Conservation (phyloP, 139 green algal species). For the Asterochloris erici region DNA sequence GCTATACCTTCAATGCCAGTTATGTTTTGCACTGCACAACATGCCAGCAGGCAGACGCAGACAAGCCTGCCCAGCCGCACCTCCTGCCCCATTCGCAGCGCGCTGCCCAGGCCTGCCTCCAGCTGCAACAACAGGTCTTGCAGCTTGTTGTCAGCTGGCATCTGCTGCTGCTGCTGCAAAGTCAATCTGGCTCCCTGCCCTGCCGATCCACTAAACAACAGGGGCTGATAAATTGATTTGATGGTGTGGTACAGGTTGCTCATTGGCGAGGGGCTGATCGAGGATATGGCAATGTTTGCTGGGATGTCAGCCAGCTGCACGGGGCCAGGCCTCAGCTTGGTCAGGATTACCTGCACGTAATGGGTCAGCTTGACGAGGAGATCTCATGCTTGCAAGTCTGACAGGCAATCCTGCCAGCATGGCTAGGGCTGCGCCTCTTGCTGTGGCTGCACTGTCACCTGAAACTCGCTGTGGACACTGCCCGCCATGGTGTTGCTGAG, state of each 20-base stretch:
- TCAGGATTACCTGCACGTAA: slow-evolving; percentile 42
- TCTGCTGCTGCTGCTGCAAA: too few species aligned
- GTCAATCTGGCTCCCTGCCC: background rate
- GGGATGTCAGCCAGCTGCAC: slow-evolving; percentile 40
- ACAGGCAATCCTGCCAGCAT: too few species aligned
- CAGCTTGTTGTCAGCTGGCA: slow-evolving; percentile 34
- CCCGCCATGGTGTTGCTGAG: too few species aligned
- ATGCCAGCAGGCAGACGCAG: background rate
- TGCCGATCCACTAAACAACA: slow-evolving; percentile 26
- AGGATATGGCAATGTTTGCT: slow-evolving; percentile 41
- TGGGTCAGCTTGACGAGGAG: too few species aligned
- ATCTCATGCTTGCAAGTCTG: too few species aligned
- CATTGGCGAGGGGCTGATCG: slow-evolving; percentile 42
- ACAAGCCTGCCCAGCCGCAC: background rate
- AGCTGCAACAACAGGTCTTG: slow-evolving; percentile 54
- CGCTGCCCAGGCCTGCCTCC: slow-evolving; percentile 49
- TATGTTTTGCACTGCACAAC: background rate
- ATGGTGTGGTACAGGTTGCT: slow-evolving; percentile 55
- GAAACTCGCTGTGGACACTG: too few species aligned
- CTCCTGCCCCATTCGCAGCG: slow-evolving; percentile 29
- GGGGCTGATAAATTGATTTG: slow-evolving; percentile 48
- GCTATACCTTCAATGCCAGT: too few species aligned
- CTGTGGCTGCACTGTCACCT: too few species aligned
- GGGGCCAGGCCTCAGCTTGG: slow-evolving; percentile 44
- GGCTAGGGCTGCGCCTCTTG: too few species aligned